A percentile compares a stretch with the other conserved stretches of the same genome.
These are phyloP conservation scores for Orbilia javanica DNA, from an alignment of 2,329 filamentous ascomycete genomes.

Conservation along the genomic window DNA sequence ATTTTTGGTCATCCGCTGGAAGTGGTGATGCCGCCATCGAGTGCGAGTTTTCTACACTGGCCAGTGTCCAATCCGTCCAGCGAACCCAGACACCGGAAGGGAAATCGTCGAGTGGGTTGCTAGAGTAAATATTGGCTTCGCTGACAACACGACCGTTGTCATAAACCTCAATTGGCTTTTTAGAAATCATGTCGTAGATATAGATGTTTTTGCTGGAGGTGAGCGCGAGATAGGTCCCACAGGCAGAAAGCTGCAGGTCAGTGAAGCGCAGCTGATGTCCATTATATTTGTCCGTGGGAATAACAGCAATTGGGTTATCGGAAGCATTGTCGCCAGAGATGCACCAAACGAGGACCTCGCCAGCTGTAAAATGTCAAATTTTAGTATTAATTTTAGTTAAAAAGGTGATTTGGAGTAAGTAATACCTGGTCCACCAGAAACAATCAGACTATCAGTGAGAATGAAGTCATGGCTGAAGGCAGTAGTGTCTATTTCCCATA, in stretches of 20 bases:
- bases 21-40: constrained; percentile 15
- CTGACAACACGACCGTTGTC: constrained; percentile 61
- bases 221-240: constrained; percentile 61
- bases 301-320: constrained; percentile 59
- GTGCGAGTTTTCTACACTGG: constrained; percentile 21
- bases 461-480: constrained; percentile 62
- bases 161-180: constrained; percentile 61
- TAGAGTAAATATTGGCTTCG: constrained; percentile 60
- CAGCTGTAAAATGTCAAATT: constrained; percentile 25
- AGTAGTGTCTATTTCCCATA: constrained; percentile 59
- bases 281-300: constrained; percentile 59
- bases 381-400: constrained; percentile 40
- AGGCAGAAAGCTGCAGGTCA: constrained; percentile 58
- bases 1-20: constrained; percentile 39
- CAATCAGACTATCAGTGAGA: constrained; percentile 62
- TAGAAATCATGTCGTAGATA: constrained; percentile 62
- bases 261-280: constrained; percentile 49
- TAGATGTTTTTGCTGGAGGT: constrained; percentile 63
- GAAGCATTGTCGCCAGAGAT: constrained; percentile 41
- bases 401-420: constrained; percentile 18
- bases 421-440: constrained; percentile 62
- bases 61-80: constrained; percentile 58
- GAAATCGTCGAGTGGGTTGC: constrained; percentile 62
- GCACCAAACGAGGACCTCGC: constrained; percentile 54
- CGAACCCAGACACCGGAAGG: constrained; percentile 62